A percentile compares a stretch with the other conserved stretches of the same genome.
Conservation (phyloP, 2,329 filamentous ascomycete species). For the Hypoxylon sp. region DNA sequence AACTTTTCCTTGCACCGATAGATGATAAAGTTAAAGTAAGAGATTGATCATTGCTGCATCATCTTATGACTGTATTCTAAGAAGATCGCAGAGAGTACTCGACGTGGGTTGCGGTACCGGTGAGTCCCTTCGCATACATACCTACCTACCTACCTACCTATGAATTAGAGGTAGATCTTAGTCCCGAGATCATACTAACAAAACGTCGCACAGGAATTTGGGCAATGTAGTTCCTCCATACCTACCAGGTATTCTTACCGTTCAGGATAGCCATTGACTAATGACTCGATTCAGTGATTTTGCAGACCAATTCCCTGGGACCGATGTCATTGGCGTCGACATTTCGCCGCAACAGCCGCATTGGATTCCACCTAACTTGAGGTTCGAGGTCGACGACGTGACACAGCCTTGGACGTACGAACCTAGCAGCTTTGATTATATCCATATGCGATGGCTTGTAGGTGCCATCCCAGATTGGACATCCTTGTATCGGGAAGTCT, state of each 20-base stretch:
- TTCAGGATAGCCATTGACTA: no score
- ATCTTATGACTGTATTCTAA: background rate
- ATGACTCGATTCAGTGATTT: slow-evolving; percentile 53
- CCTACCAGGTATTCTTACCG: no score
- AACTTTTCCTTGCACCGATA: slow-evolving; percentile 40
- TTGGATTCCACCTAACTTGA: slow-evolving; percentile 50
- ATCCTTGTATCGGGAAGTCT: slow-evolving; percentile 58
- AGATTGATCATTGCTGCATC: background rate
- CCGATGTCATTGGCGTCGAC: slow-evolving; percentile 46
- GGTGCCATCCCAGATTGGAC: slow-evolving; percentile 66
- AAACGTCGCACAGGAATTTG: slow-evolving; percentile 39
- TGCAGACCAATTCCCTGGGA: slow-evolving; percentile 48
- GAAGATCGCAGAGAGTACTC: slow-evolving; percentile 40
- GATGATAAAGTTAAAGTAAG: slow-evolving; percentile 39
- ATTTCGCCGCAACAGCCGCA: slow-evolving; percentile 52
- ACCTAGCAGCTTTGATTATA: slow-evolving; percentile 63
- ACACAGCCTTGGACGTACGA: slow-evolving; percentile 57
- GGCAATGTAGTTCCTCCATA: slow-evolving; percentile 46
- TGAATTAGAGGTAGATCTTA: background rate
- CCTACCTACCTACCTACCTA: background rate
- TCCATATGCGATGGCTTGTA: slow-evolving; percentile 66
- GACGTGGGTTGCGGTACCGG: slow-evolving; percentile 45
- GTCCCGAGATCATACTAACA: no score
- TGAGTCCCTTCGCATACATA: slow-evolving; percentile 21
- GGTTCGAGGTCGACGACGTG: slow-evolving; percentile 46